Percentiles rank a stretch among this genome's conserved stretches.
phyloP scores from a whole-genome alignment of 768 basidiomycete species.

The Auricularia sp. region DNA sequence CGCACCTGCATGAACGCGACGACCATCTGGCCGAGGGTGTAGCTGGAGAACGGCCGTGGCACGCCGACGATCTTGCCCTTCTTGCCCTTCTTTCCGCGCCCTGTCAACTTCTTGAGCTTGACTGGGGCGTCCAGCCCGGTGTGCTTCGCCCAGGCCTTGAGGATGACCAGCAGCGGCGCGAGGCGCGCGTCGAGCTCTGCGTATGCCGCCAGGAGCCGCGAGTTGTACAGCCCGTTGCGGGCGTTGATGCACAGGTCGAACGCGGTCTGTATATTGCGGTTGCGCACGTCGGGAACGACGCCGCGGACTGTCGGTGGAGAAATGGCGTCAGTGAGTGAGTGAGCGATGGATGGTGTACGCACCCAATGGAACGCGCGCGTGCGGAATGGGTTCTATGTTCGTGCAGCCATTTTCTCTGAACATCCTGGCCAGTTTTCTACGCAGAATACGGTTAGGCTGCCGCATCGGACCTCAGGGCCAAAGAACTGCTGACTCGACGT shows the following conservation, averaged over 20 bases:
- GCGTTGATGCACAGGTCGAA: constrained; percentile 51
- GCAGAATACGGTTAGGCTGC: too few relatives aligned
- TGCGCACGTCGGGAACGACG: too few relatives aligned
- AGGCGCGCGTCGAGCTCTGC: constrained; percentile 35
- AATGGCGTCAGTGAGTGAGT: too few relatives aligned
- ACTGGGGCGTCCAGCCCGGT: neutral
- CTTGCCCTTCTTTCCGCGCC: neutral
- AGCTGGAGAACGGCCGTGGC: constrained; percentile 1
- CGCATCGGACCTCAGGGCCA: too few relatives aligned
- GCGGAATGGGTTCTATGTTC: too few relatives aligned
- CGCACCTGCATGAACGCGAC: neutral
- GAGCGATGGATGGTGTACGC: too few relatives aligned
- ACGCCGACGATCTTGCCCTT: neutral
- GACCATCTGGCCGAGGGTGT: neutral
- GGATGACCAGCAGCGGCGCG: constrained; percentile 31
- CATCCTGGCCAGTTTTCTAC: too few relatives aligned
- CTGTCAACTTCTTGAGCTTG: too few relatives aligned
- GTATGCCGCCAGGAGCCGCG: constrained; percentile 42
- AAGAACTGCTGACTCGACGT: too few relatives aligned
- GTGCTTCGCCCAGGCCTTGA: constrained; percentile 48
- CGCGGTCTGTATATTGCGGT: constrained; percentile 26
- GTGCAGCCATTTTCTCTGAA: too few relatives aligned
- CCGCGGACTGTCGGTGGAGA: too few relatives aligned
- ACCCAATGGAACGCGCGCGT: too few relatives aligned
- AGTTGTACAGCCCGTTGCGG: constrained; percentile 44